A percentile compares a stretch with the other conserved stretches of the same genome.
phyloP scores from a whole-genome alignment of 2,329 filamentous ascomycete species.

The Nemania bipapillata region DNA sequence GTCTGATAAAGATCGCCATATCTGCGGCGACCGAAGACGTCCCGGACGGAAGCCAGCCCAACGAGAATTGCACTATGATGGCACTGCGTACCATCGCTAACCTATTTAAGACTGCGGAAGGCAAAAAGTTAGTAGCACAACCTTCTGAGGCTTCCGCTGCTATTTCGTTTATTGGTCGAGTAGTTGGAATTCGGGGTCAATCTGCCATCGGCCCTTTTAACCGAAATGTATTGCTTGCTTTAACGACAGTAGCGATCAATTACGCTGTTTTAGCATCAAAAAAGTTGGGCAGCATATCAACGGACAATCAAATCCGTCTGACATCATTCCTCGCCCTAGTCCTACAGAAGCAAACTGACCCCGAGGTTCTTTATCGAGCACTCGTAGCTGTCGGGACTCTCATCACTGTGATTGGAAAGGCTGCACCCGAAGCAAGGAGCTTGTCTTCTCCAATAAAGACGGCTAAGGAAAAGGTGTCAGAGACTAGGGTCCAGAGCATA shows the following conservation, averaged over 20 bases:
- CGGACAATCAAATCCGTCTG: conserved; percentile 62
- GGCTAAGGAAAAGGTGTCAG: conserved; percentile 58
- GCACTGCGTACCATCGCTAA: conserved; percentile 83
- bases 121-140: conserved; percentile 70
- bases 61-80: conserved; percentile 88
- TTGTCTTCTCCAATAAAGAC: conserved; percentile 57
- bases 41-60: conserved; percentile 68
- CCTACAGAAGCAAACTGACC: conserved; percentile 74
- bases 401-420: conserved; percentile 66
- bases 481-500: conserved; percentile 61
- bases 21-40: conserved; percentile 55
- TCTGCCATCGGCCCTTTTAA: conserved; percentile 67
- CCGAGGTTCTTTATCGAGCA: conserved; percentile 83
- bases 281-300: conserved; percentile 46
- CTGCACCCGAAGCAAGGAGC: conserved; percentile 56
- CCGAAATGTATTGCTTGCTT: conserved; percentile 83
- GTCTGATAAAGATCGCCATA: conserved; percentile 68
- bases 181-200: conserved; percentile 64
- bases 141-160: conserved; percentile 68
- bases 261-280: conserved; percentile 76
- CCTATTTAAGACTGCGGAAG: conserved; percentile 79
- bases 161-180: conserved; percentile 70
- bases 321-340: conserved; percentile 72
- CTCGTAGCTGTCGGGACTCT: conserved; percentile 87
- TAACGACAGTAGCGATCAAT: conserved; percentile 86